Base-by-base conservation (phyloP, 352 stramenopile genomes). In the Phytophthora podocarpi region DNA sequence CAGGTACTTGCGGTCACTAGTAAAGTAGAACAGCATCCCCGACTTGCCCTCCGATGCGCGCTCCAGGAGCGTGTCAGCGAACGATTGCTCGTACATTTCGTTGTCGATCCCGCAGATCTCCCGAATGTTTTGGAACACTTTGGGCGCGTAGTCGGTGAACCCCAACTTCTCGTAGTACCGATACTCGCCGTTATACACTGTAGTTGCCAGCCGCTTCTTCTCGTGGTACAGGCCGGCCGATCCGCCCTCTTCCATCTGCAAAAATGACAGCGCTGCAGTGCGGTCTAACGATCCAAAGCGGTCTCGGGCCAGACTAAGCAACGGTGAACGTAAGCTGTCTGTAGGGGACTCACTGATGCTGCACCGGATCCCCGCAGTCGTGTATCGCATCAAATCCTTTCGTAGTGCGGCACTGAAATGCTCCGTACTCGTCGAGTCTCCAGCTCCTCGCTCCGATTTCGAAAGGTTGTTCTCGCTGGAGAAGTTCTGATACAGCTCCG, bases 11-110 rank as follows among this genome's bases (percentile, higher is more conserved):
- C 84, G 78, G 56, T 94, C 84, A 49, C 80, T 93, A 5, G 87
- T 91, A 47, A 94, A 96, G 76, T 96, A 96, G 40, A 96, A 96
- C 4, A 96, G 62, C 82, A 93, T 94, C 9, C 87, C 87, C 0
- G 83, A 93, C 60, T 96, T 96, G 55, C 87, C 87, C 53, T 94
- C 85, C 0, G 87, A 92, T 36, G 84, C 87, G 30, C 81, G 84
- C 43, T 95, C 87, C 24, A 91, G 63, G 10, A 95, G 68, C n/a
- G 84, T 95, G 16, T 87, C 87, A 2, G 84, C 82, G 58, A 96
- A 96, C 45, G 82, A 93, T 45, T 93, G 78, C 59, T 92, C 85
- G 60, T 93, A 94, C 72, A 79, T 78, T 48, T 76, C 70, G 26
- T 90, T 83, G 55, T 89, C 82, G 36, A 94, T 84, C 18, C 83